These are phyloP conservation scores for Candida caryicola DNA, from an alignment of 805 yeast species.

Conservation along the genomic window DNA sequence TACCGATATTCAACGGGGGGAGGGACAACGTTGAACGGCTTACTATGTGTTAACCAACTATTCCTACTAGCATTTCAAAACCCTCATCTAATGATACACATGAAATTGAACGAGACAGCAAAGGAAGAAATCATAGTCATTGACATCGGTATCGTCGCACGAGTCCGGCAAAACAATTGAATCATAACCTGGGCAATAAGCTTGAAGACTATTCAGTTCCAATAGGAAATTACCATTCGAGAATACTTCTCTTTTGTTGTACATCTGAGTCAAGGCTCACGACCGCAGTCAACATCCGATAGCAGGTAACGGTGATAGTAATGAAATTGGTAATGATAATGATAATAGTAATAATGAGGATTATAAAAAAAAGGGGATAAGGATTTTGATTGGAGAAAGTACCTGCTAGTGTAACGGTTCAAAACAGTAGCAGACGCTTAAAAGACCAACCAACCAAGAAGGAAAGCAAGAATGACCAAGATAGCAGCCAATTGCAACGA, in stretches of 20 bases:
- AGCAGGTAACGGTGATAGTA: not conserved
- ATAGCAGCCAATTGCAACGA: constrained; percentile 52
- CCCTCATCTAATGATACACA: not conserved
- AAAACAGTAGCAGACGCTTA: constrained; percentile 23
- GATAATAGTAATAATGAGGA: not conserved
- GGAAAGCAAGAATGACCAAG: constrained; percentile 49
- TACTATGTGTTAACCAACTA: not conserved
- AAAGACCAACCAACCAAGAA: constrained; percentile 72
- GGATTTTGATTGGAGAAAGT: not conserved
- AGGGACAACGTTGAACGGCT: not conserved
- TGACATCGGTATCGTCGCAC: not conserved
- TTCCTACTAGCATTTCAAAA: not conserved
- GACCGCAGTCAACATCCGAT: not conserved
- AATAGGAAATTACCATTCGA: no score
- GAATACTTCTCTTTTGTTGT: not conserved
- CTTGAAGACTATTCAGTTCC: no score
- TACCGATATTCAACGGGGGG: not conserved
- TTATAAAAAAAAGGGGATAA: not conserved
- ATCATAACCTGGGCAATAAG: no score
- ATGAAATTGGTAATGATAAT: not conserved
- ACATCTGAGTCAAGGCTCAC: not conserved
- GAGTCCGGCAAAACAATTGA: not conserved
- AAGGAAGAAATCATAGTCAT: not conserved
- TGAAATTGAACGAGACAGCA: not conserved
- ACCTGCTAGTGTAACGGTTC: not conserved